Conservation (phyloP, 148 eudicot species). For the Tetragonia tetragonoides region DNA sequence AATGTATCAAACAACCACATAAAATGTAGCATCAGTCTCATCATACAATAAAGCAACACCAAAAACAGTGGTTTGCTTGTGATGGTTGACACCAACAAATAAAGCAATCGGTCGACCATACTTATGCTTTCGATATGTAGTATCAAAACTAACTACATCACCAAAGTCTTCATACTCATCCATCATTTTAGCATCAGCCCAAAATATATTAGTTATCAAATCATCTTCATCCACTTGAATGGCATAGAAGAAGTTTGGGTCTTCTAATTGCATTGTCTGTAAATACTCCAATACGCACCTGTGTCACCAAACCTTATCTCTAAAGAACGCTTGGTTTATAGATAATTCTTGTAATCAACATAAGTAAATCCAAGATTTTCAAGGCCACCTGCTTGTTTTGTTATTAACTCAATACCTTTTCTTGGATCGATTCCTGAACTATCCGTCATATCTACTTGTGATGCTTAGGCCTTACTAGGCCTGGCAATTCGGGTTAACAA, state of each 20-base stretch:
- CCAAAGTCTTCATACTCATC: constrained; percentile 25
- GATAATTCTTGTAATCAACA: background rate
- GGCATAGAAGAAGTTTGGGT: constrained; percentile 19
- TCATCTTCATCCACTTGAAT: constrained; percentile 10
- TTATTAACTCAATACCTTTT: background rate
- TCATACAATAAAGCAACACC: constrained; percentile 20
- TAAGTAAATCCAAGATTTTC: constrained; percentile 2
- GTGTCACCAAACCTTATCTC: constrained; percentile 10
- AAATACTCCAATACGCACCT: constrained; percentile 6
- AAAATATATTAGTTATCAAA: too few species aligned
- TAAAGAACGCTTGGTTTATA: too few species aligned
- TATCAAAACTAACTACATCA: constrained; percentile 19
- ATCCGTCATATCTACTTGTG: too few species aligned
- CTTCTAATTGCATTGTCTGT: constrained; percentile 7
- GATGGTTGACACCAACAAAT: constrained; percentile 2
- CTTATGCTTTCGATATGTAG: constrained; percentile 16
- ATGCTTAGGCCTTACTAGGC: too few species aligned
- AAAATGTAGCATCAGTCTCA: constrained; percentile 21
- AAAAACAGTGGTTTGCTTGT: constrained; percentile 12
- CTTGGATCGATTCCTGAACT: too few species aligned
- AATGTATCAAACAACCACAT: constrained; percentile 29
- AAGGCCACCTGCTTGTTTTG: background rate
- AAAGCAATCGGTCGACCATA: too few species aligned
- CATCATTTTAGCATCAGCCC: background rate
- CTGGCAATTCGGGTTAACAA: too few species aligned